These are phyloP conservation scores for Pseudisothecium myosuroides DNA, from an alignment of 225 moss, liverwort and hornwort genomes.

Conservation along the genomic window DNA sequence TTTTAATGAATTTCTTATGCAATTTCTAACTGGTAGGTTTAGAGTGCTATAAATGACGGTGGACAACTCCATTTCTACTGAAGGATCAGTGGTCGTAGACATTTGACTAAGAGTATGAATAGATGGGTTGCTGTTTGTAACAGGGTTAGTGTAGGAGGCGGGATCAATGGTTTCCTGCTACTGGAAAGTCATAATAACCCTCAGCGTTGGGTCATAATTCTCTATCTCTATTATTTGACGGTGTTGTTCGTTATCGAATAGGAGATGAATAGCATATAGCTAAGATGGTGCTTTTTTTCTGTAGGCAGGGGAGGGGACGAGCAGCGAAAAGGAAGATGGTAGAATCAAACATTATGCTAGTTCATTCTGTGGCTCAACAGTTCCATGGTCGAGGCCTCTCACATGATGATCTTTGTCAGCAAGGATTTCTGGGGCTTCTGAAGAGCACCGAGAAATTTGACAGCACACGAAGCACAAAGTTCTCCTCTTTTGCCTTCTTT, in stretches of 20 bases:
- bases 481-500: slow-evolving; percentile 80
- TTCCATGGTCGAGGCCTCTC: slow-evolving; percentile 84
- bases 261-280: background rate
- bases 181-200: background rate
- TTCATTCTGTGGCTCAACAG: slow-evolving; percentile 70
- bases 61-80: background rate
- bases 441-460: slow-evolving; percentile 81
- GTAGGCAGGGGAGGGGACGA: slow-evolving; percentile 87
- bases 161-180: background rate
- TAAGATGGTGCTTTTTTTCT: background rate
- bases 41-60: background rate
- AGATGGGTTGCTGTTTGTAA: background rate
- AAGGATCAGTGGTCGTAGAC: background rate
- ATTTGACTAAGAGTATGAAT: background rate
- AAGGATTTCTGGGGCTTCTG: slow-evolving; percentile 70
- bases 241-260: background rate
- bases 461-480: slow-evolving; percentile 63
- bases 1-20: background rate
- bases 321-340: slow-evolving; percentile 98
- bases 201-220: background rate
- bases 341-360: slow-evolving; percentile 72
- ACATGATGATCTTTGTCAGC: slow-evolving; percentile 87
- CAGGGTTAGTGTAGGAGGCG: background rate
- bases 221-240: background rate
- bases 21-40: background rate